Evolutionary conservation across 306 rosid genomes (phyloP), one percentile per base, ranked within the genome.

Genomic region (Crotalaria pallida): DNA sequence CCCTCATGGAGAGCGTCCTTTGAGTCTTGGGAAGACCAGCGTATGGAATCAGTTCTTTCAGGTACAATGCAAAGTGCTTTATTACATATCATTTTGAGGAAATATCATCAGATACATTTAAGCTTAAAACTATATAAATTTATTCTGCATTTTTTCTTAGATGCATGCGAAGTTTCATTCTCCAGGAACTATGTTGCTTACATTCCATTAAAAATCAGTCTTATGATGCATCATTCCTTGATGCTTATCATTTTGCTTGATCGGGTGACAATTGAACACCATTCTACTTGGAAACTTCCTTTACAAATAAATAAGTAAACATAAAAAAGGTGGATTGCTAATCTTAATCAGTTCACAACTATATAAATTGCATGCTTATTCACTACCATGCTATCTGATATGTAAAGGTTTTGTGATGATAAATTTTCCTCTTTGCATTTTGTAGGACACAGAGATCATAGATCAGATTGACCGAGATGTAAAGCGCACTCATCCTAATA

Each of bases 31-130:
- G 82, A 87, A 85, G 87, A 79, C 91, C 70, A 94, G 97, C 65
- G 67, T 94, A 66, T 94, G 99, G 99, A 91, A 94, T 83, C 97
- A 87, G 84, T 94, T 88, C 80, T 94, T 94, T 76, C 94, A 94
- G 96, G 99, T 94, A 87, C 13, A 27, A 22, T 49, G 45, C 57
- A 18, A 29, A 36, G 23, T 23, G 29, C 66, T 58, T 27, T 77
- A 16, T 5, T 52, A 36, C 18, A 51, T 57, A 44, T 24, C 21
- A 45, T 65, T 50, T 34, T n/a, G 15, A 26, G 45, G 50, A 34
- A 66, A 68, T 55, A 29, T 40, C 48, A 33, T 52, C 22, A 16
- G 27, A 18, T 52, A 23, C 5, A 5, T 31, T 15, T 52, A 11
- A 7, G 27, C 64, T 61, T 29, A 11, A 36, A 71, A 57, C 7